Conservation (phyloP, 768 basidiomycete species). For the Termitomyces sp. region DNA sequence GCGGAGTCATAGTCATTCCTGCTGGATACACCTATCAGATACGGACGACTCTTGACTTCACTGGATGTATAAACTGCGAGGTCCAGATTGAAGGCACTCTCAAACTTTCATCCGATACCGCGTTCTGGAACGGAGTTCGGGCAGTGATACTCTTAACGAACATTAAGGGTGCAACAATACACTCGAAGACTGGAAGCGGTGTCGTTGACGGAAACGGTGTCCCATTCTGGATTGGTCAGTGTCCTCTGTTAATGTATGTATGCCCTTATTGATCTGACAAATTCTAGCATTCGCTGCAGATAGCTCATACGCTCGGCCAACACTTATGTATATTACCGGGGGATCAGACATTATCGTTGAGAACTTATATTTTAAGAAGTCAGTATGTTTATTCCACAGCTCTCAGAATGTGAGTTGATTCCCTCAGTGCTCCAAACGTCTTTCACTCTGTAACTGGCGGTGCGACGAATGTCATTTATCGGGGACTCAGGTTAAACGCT, state of each 20-base stretch:
- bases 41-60: constrained; percentile 20
- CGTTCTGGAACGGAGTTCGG: constrained; percentile 22
- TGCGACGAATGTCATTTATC: constrained; percentile 21
- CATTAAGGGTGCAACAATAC: constrained; percentile 19
- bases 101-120: constrained; percentile 21
- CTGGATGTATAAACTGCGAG: constrained; percentile 23
- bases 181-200: constrained; percentile 22
- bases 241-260: neutral
- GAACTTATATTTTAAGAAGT: constrained; percentile 24
- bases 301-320: constrained; percentile 22
- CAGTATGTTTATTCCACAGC: neutral
- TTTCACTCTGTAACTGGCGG: constrained; percentile 24
- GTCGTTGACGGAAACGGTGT: constrained; percentile 25
- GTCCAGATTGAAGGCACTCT: constrained; percentile 25
- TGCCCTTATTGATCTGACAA: neutral
- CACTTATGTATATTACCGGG: constrained; percentile 21
- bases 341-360: constrained; percentile 22
- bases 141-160: constrained; percentile 18
- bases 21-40: constrained; percentile 20
- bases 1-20: constrained; percentile 24
- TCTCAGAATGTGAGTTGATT: neutral
- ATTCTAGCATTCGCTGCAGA: constrained; percentile 20
- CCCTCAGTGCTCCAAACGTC: constrained; percentile 17
- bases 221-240: constrained; percentile 23
- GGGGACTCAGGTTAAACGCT: constrained; percentile 19